Evolutionary conservation across 352 stramenopile species (phyloP), one percentile per base, ranked within the genome.

Genomic region (Phytophthora kernoviae): DNA sequence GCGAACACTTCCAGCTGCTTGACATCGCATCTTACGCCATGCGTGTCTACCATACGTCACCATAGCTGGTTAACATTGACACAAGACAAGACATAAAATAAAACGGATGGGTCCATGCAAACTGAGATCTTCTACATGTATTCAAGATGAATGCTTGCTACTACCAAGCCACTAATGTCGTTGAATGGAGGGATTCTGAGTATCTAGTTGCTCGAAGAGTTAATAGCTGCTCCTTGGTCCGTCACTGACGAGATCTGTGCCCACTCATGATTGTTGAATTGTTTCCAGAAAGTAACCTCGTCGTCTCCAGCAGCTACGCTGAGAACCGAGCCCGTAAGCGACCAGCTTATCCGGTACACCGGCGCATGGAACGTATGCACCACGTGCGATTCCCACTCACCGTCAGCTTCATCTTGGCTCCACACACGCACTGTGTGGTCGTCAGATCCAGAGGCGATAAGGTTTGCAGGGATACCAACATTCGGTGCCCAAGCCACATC

Each of bases 1-100:
- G 97, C 77, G 97, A 99, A 60, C 79, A 96, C 54, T 94, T 99
- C 68, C 96, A 99, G 73, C 79, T 99, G 40, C 83, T 99, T 71
- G 92, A 98, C 59, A 90, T 99, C 15, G 85, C 82, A 47, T 92
- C 87, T 10, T 91, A 81, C 61, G 85, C 96, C 45, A 93, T 95
- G 82, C 76, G 82, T 36, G 65, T 81, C 12, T 93, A 87, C 57
- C 76, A 93, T 65, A 59, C 65, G 34, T 63, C 54, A 21, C 36
- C 50, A 22, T 71, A 64, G n/a, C 11, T 50, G 44, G 24, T 30
- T 30, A 30, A 3, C 24, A 30, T 30, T 42, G 55, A 40, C 34
- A 42, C 36, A 14, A 27, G 51, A 22, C 37, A 26, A 59, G 54
- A 46, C 36, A 48, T 58, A 64, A 24, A 65, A 58, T 69, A 64